Evolutionary conservation across 768 basidiomycete species (phyloP), one percentile per base, ranked within the genome.

Genomic region (Nevesoporus exiguus): DNA sequence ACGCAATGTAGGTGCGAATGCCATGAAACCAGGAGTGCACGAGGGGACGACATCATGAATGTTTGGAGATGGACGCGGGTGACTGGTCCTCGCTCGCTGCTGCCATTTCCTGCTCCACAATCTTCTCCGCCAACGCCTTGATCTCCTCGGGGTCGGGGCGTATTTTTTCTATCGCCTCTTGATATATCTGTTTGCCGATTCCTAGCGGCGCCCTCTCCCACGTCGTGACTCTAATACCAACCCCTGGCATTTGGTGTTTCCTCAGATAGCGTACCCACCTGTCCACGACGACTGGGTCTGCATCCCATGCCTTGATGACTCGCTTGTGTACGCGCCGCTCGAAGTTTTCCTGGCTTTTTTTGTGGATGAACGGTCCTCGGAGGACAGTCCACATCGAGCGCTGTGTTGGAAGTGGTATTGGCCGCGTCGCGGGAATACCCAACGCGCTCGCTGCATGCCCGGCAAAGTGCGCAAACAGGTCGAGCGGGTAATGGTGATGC

Each of bases 331-430:
- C 85, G 62, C 77, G 81, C 25, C 91, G 76, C 68, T 93, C 88
- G 68, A 96, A 98, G 72, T 98, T 98, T 76, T 98, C 94, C 71
- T 98, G 94, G 17, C 81, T 76, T 72, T 96, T 97, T 67, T 98
- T 98, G 70, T 95, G 88, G 6, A 82, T 85, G 66, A 98, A 98
- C 10, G 96, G 95, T 4, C 83, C 81, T 33, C 86, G 82, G 9
- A 80, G 77, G 17, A 97, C 94, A 0, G 96, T 97, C 85, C 90
- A 92, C 10, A 97, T 74, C 5, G 80, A 76, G 42, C 90, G 86
- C 59, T 85, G 77, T 3, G 81, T 90, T 0, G 93, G 93, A 0
- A 96, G 81, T 5, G 73, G 71, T 14, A 78, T 77, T 11, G 84
- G 77, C 17, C 78, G 76, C 3, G 90, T 86, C 31, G 80, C 76